A percentile compares a stretch with the other conserved stretches of the same genome.
Evolutionary conservation across 345 rosid species (phyloP).

Genomic region (Eucalyptus cladocalyx): DNA sequence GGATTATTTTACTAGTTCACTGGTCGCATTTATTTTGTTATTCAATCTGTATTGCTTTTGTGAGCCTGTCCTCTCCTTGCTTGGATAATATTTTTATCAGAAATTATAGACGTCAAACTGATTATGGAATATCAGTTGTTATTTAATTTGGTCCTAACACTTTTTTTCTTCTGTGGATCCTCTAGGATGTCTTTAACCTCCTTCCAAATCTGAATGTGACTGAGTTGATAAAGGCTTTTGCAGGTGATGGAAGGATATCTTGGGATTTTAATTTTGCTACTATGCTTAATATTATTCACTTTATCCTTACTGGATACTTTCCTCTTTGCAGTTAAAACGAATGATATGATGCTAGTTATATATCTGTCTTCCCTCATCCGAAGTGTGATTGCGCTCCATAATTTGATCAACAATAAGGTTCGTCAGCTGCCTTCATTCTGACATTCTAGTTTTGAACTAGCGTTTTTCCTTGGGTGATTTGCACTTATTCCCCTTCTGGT

Average conservation of each 20-base stretch:
- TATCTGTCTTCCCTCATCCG: constrained; percentile 74
- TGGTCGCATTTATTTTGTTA: neutral
- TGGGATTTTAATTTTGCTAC: neutral
- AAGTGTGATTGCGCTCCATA: constrained; percentile 85
- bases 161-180: neutral
- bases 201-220: constrained; percentile 72
- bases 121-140: neutral
- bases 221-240: constrained; percentile 71
- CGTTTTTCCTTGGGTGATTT: neutral
- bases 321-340: constrained; percentile 60
- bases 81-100: neutral
- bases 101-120: neutral
- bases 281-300: neutral
- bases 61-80: neutral
- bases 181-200: constrained; percentile 85
- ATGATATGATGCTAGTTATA: constrained; percentile 86
- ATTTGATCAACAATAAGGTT: constrained; percentile 95
- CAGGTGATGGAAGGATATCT: constrained; percentile 32
- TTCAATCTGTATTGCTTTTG: neutral
- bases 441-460: neutral
- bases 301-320: neutral
- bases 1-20: neutral
- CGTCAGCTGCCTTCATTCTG: neutral
- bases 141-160: neutral
- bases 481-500: neutral